Evolutionary conservation across 176 grass and related monocot genomes (phyloP), one percentile per base, ranked within the genome.

Genomic region (Oryza rufipogon): DNA sequence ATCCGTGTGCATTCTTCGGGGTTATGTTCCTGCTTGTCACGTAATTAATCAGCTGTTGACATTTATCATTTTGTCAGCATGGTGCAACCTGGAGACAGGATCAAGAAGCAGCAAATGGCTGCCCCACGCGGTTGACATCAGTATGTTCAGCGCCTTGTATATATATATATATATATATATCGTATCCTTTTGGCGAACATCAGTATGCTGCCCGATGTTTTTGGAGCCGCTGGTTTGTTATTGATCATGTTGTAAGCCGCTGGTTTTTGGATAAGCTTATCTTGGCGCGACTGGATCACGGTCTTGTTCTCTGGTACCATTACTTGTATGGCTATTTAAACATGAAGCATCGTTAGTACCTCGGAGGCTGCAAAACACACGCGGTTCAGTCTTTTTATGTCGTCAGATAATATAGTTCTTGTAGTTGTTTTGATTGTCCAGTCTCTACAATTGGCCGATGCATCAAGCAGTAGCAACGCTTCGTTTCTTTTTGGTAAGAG

Each of bases 71-170:
- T 67, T 41, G 66, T 78, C 91, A 98, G 92, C 85, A 92, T 93
- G 89, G 92, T 98, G 82, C 91, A 98, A 66, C 52, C 87, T 71
- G 89, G 91, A 54, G 96, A 98, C 71, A 87, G 83, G 81, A 82
- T 98, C 28, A 93, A 86, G 91, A 98, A 98, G 87, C 96, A 98
- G 81, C 92, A 93, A 83, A 98, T 98, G 92, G 91, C 93, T 1
- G 91, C 93, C 28, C 92, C 96, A 67, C 92, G 93, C 0, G 74
- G 91, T 85, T 98, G 85, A 93, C 76, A 13, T 26, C 2, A 44
- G 66, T 17, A 47, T n/a, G n/a, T 46, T 77, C 7, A 7, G 28
- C 7, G 64, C 8, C n/a, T 28, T 42, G 32, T 58, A 11, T 65
- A 76, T 65, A 70, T 79, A 38, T n/a, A n/a, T n/a, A n/a, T n/a